Conservation (phyloP, 106 monocot species). For the Acorus calamus region DNA sequence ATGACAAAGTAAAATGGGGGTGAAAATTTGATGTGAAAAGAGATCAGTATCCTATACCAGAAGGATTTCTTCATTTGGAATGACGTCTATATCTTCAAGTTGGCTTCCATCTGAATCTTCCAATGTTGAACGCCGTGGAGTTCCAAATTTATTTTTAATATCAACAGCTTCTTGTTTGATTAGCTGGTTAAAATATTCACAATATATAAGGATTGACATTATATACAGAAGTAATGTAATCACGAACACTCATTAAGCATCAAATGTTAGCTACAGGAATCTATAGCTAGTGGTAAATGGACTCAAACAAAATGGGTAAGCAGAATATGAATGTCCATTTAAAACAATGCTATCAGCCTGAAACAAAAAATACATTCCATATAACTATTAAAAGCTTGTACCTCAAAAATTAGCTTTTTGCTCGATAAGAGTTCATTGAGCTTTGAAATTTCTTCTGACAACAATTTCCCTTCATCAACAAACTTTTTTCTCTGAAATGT, state of each 20-base stretch:
- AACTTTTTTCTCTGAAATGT: conserved; percentile 61
- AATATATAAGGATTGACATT: too few relatives aligned
- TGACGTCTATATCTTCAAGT: conserved; percentile 89
- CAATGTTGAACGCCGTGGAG: conserved; percentile 62
- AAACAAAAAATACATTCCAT: neutral
- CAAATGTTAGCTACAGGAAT: too few relatives aligned
- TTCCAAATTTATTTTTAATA: conserved; percentile 81
- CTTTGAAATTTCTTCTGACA: conserved; percentile 71
- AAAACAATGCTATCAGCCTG: neutral
- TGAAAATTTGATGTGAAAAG: neutral
- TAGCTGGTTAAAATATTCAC: conserved; percentile 24
- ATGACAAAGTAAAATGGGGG: too few relatives aligned
- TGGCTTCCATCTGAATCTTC: conserved; percentile 64
- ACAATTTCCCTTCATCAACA: conserved; percentile 61
- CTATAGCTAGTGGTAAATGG: too few relatives aligned
- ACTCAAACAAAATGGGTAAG: too few relatives aligned
- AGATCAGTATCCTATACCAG: conserved; percentile 37
- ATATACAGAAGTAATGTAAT: too few relatives aligned
- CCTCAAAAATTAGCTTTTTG: conserved; percentile 70
- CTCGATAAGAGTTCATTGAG: conserved; percentile 81
- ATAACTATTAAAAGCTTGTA: conserved; percentile 4
- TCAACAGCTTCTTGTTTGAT: conserved; percentile 88
- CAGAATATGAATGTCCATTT: too few relatives aligned
- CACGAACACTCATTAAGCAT: too few relatives aligned
- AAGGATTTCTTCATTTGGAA: conserved; percentile 97